Base-by-base conservation (phyloP, 208 protist species). In the Leishmania gerbilli region DNA sequence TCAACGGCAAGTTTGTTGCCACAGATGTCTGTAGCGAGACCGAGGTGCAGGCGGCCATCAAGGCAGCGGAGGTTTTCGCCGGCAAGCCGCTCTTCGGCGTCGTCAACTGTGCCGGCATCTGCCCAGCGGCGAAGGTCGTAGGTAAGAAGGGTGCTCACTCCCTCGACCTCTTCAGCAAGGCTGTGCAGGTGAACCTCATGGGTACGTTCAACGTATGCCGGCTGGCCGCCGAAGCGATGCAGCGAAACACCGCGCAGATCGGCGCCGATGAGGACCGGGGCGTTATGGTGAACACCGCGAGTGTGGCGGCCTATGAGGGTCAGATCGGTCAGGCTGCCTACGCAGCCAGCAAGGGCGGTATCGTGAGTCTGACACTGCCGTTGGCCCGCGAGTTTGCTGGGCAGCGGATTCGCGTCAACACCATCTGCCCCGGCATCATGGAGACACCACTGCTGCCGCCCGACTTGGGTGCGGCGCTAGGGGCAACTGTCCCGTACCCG, bases 321-420 rank as follows among this genome's bases (percentile, higher is more conserved):
- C 95, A 98, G 84, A 93, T 93, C 62, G 95, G 95, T 37, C 95
- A 98, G 88, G 81, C 83, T 67, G 93, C 94, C 7, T 97, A 98
- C 75, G 74, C 88, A 3, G 93, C 95, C 5, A 92, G 86, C 56
- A 98, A 98, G 71, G 92, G 86, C 67, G 93, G 86, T 55, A 89
- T 97, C 64, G 90, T 92, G 24, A 79, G 83, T 31, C 86, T 98
- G 82, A 96, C 94, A 45, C 51, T 98, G 27, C 93, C 93, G 51
- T 67, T 97, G 15, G 90, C 91, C 27, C 87, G 90, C 65, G 90
- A 95, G 77, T 82, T 95, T 27, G 78, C 85, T 56, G 76, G 64
- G 40, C 81, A 90, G 27, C 89, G 88, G 51, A 97, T 97, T 77
- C 89, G 94, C 62, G 84, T 93, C 51, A 91, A 91, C 84, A 93